Evolutionary conservation across 164 flowering plant species (phyloP), one percentile per base, ranked within the genome.

Genomic region (Cinnamomum micranthum): DNA sequence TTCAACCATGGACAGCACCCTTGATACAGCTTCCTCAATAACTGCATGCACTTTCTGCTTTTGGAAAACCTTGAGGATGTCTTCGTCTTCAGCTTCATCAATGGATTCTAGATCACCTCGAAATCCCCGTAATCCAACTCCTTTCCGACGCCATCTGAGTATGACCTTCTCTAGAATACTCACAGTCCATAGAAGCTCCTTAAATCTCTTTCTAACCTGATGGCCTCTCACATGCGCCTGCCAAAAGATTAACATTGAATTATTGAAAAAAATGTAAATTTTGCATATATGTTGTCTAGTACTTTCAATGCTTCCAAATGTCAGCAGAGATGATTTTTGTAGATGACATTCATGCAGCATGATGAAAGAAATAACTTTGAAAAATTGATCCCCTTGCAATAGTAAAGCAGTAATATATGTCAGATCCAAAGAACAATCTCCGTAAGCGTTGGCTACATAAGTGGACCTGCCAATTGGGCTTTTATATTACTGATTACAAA

Each of bases 221-320:
- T 96, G 89, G 20, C 98, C 98, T 82, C 99, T 85, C 71, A 93
- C 91, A 85, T 88, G 97, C 74, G 99, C 98, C 98, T 96, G 92
- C 33, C 80, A 74, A 60, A 51, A 68, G 59, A 67, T 12, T 4
- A 28, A 5, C 5, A 67, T 28, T 28, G 14, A 28, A 14, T 15
- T 6, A 67, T 20, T 15, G 47, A 31, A 67, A 12, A 67, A 67
- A 25, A 31, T 67, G n/a, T 31, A 67, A 14, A 31, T 14, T 55
- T 3, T 55, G 60, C 60, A 55, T 55, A 55, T 55, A 20, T 31
- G 17, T 31, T 31, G 33, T 31, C 69, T 15, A 67, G 69, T 17
- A 4, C 12, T 9, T 67, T 25, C 15, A 24, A 27, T 4, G 47
- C 47, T 15, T 31, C 11, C 69, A 67, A 28, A 28, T 67, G 35